Evolutionary conservation across 345 rosid genomes (phyloP).

Genomic region (Corchorus capsularis): DNA sequence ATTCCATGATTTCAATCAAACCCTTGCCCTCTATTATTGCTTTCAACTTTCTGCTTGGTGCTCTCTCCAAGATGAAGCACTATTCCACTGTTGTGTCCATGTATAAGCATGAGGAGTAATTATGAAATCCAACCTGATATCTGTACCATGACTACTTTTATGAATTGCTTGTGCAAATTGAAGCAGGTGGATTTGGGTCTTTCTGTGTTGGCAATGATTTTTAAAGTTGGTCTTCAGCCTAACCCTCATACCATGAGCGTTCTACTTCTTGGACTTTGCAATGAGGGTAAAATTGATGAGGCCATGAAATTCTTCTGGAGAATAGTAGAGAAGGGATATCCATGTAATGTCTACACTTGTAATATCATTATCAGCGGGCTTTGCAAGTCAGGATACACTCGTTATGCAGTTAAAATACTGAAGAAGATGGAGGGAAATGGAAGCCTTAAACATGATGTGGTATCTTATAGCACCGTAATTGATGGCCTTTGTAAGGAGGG

Average conservation of each 20-base stretch:
- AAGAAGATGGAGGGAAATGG: constrained; percentile 3
- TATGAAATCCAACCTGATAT: background rate
- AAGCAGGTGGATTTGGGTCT: background rate
- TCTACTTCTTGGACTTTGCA: no score
- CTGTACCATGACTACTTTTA: background rate
- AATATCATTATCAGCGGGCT: background rate
- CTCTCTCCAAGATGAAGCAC: background rate
- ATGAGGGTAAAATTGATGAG: no score
- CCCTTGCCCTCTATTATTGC: background rate
- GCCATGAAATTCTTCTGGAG: no score
- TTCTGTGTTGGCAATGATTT: background rate
- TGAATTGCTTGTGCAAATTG: background rate
- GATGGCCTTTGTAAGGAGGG: background rate
- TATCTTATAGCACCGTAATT: background rate
- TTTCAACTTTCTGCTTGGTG: constrained; percentile 4
- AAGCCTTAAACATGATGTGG: background rate
- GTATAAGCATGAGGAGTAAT: background rate
- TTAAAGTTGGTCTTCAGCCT: background rate
- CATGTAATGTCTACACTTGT: background rate
- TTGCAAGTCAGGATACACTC: background rate
- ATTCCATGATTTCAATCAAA: background rate
- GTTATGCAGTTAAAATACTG: background rate
- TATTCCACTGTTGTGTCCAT: background rate
- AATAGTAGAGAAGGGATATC: background rate
- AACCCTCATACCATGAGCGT: no score